Evolutionary conservation across 352 stramenopile genomes (phyloP).

Genomic region (Pythium pectinolyticum): DNA sequence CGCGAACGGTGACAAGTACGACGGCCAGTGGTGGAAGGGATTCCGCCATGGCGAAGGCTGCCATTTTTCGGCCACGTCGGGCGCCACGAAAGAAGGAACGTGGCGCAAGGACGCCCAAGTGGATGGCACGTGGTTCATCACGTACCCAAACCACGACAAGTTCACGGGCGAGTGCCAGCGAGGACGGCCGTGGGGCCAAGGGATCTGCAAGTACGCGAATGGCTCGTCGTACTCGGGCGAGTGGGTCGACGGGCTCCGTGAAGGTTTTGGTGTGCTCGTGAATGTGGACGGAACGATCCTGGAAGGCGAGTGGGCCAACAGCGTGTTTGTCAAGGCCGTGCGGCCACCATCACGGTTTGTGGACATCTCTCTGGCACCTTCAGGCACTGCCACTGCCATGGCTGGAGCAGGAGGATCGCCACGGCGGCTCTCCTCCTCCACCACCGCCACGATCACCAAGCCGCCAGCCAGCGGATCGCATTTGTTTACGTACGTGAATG

Average conservation of each 20-base stretch:
- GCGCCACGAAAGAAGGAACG: conserved; percentile 64
- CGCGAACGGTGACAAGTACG: conserved; percentile 51
- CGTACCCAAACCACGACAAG: conserved; percentile 77
- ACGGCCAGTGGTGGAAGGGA: conserved; percentile 77
- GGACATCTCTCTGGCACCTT: conserved; percentile 46
- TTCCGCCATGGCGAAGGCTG: conserved; percentile 67
- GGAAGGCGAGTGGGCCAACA: conserved; percentile 76
- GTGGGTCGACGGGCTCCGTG: conserved; percentile 76
- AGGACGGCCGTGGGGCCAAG: conserved; percentile 68
- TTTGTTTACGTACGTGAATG: conserved; percentile 54
- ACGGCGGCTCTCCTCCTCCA: background rate
- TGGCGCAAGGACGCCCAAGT: conserved; percentile 61
- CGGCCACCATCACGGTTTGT: conserved; percentile 56
- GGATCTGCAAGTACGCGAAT: conserved; percentile 89
- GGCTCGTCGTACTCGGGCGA: conserved; percentile 88
- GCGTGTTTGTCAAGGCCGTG: conserved; percentile 50
- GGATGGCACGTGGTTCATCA: conserved; percentile 68
- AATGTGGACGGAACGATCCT: conserved; percentile 60
- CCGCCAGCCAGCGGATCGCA: conserved; percentile 39
- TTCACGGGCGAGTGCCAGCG: conserved; percentile 62
- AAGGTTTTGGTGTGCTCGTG: conserved; percentile 74
- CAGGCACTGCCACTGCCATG: conserved; percentile 5
- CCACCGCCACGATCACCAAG: background rate
- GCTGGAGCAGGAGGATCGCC: background rate
- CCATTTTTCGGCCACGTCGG: conserved; percentile 50